Evolutionary conservation across 2,329 filamentous ascomycete genomes (phyloP).

Genomic region (Venturia nashicola): DNA sequence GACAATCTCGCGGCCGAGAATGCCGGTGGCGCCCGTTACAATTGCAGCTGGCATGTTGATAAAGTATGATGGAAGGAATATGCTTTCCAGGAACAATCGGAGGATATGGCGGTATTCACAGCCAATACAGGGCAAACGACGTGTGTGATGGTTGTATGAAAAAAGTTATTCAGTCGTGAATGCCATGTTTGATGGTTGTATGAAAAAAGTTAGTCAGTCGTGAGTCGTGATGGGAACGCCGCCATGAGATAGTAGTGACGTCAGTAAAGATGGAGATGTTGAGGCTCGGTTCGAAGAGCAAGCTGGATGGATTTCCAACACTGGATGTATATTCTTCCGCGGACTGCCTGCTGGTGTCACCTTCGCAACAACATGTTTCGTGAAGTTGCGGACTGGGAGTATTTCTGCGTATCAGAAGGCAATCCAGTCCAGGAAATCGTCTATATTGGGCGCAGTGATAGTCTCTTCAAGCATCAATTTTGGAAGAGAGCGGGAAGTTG

Average conservation of each 20-base stretch:
- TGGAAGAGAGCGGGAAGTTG: too few relatives aligned
- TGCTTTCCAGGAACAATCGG: too few relatives aligned
- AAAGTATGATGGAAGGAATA: neutral
- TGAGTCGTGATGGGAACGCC: neutral
- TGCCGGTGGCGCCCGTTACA: constrained; percentile 23
- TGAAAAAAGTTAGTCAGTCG: too few relatives aligned
- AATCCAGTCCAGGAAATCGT: too few relatives aligned
- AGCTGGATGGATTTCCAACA: neutral
- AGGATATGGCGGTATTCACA: too few relatives aligned
- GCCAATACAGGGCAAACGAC: too few relatives aligned
- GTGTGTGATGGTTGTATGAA: too few relatives aligned
- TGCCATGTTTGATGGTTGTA: neutral
- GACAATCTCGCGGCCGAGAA: constrained; percentile 29
- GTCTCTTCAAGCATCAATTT: too few relatives aligned
- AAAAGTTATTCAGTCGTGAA: neutral
- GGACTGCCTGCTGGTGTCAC: neutral
- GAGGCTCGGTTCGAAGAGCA: neutral
- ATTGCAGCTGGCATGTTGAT: constrained; percentile 19
- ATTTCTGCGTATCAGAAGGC: too few relatives aligned
- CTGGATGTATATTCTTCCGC: neutral
- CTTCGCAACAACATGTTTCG: neutral
- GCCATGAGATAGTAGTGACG: neutral
- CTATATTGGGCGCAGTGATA: too few relatives aligned
- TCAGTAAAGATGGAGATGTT: neutral
- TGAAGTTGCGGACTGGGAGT: too few relatives aligned